Evolutionary conservation across 108 stramenopile species (phyloP), one percentile per base, ranked within the genome.

Genomic region (Schizochytrium sp.): DNA sequence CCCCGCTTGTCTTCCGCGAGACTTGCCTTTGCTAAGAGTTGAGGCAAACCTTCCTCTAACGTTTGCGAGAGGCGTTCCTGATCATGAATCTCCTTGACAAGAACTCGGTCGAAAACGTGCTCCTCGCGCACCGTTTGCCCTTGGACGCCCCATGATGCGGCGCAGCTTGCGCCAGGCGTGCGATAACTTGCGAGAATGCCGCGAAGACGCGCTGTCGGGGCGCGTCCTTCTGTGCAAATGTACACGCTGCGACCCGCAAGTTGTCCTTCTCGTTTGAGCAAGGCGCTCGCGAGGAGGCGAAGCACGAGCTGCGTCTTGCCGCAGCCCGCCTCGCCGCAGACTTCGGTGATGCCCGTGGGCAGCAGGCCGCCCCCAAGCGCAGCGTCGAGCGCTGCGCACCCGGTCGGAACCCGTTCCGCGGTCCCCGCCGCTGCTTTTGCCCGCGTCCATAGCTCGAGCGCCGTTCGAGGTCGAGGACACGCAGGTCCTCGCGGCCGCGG

Each of bases 301-400:
- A 83, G 28, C 6, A 83, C 76, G n/a, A 83, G 51, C 51, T 83
- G 76, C 45, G 76, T 83, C 28, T 83, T 83, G 51, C 76, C 76
- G 25, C 48, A 47, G 10, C 76, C 76, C 6, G 76, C 76, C 51
- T 83, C 76, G 4, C 76, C 76, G 76, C 76, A 83, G 6, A 83
- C 23, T 5, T 83, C 76, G n/a, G 76, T 83, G 45, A 83, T 53
- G 23, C 76, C 76, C 14, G 19, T 21, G 48, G 19, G n/a, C 48
- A 53, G 51, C 8, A 83, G 12, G 48, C 76, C 76, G 28, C 76
- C 76, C n/a, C 48, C 45, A 18, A 83, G 51, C 45, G 45, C 48
- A 10, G 14, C 25, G 25, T 53, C 48, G 76, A 83, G 76, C n/a
- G n/a, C 12, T 23, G 76, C 12, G 51, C 76, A 83, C 18, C 76